Evolutionary conservation across 1,284 basidiomycete species (phyloP).

Genomic region (Lignosus rhinocerotis): DNA sequence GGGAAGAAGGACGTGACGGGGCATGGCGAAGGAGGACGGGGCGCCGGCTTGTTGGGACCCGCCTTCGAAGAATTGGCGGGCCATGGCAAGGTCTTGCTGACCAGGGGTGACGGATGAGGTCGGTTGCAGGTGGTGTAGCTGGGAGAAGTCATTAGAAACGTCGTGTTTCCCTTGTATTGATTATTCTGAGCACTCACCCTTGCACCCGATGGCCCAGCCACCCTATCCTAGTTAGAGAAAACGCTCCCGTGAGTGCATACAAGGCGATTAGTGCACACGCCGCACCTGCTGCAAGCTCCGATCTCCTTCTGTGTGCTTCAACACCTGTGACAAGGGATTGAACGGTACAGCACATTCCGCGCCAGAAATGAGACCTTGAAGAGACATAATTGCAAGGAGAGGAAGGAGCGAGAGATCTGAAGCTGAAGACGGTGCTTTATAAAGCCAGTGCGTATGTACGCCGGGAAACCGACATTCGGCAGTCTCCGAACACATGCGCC

Average conservation of each 20-base stretch:
- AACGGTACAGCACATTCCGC: conserved; percentile 85
- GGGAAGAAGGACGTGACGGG: conserved; percentile 37
- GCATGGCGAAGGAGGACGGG: conserved; percentile 31
- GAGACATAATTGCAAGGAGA: conserved; percentile 50
- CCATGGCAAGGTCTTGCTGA: conserved; percentile 70
- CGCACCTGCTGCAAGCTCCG: conserved; percentile 82
- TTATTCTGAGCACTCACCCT: conserved; percentile 43
- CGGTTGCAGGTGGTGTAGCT: conserved; percentile 73
- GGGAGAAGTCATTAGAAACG: neutral
- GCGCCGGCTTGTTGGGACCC: conserved; percentile 34
- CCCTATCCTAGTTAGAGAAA: conserved; percentile 55
- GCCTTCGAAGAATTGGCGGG: conserved; percentile 75
- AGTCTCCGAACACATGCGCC: neutral
- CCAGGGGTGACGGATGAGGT: conserved; percentile 47
- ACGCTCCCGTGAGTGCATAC: neutral
- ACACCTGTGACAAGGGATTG: conserved; percentile 88
- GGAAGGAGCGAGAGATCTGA: neutral
- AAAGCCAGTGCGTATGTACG: conserved; percentile 6
- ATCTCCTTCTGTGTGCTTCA: conserved; percentile 92
- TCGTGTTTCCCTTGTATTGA: neutral
- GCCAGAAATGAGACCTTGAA: conserved; percentile 84
- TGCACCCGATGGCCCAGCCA: conserved; percentile 71
- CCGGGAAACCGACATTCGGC: conserved; percentile 4
- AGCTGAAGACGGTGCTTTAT: neutral
- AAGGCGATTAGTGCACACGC: conserved; percentile 2